These are phyloP conservation scores for Phlegmacium glaucopus DNA, from an alignment of 768 basidiomycete genomes.

Conservation along the genomic window DNA sequence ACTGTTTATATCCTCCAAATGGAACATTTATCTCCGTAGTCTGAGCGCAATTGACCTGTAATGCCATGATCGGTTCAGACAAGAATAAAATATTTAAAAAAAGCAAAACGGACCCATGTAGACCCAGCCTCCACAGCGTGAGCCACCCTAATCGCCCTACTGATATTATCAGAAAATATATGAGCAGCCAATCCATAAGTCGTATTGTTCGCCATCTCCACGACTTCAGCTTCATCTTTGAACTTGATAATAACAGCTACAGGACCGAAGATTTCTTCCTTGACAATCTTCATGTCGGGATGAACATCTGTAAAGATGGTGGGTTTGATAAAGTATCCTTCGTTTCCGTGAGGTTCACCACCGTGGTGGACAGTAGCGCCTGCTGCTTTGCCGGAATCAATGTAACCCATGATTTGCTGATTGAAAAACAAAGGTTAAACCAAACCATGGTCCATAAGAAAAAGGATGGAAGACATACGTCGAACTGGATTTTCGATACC, in stretches of 20 bases:
- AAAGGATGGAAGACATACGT: constrained; percentile 36
- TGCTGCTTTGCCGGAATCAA: too few species aligned
- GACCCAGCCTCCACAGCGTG: constrained; percentile 79
- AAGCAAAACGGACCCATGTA: constrained; percentile 60
- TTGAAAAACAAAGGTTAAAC: background rate
- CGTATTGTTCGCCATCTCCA: too few species aligned
- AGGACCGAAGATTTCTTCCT: too few species aligned
- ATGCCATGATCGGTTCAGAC: background rate
- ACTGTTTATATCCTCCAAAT: constrained; percentile 75
- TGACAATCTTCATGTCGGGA: too few species aligned
- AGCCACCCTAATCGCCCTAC: constrained; percentile 60
- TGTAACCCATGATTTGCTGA: constrained; percentile 74
- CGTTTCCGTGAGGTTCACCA: too few species aligned
- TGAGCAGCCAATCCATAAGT: too few species aligned
- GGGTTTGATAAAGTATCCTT: too few species aligned
- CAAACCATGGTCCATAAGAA: background rate
- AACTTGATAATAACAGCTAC: too few species aligned
- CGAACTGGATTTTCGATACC: too few species aligned
- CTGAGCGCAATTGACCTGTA: constrained; percentile 43
- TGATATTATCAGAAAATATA: constrained; percentile 69
- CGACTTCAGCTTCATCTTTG: too few species aligned
- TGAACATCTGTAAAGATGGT: too few species aligned
- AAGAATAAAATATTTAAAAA: constrained; percentile 48
- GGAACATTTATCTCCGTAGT: constrained; percentile 48
- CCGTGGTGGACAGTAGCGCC: too few species aligned